These are phyloP conservation scores for Colletotrichum simmondsii DNA, from an alignment of 2,329 filamentous ascomycete species.

Conservation along the genomic window DNA sequence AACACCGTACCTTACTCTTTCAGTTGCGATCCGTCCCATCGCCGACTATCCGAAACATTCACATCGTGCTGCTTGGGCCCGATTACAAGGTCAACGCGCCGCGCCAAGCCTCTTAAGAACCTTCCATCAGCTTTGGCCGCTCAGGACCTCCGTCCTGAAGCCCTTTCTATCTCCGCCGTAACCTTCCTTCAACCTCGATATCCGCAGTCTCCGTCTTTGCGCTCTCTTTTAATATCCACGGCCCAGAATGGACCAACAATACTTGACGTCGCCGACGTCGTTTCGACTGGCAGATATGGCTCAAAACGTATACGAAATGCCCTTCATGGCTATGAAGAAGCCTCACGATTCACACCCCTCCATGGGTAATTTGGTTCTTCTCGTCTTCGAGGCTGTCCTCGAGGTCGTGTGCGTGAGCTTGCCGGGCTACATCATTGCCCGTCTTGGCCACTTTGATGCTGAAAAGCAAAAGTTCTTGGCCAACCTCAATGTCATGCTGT, in stretches of 20 bases:
- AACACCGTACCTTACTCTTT: not conserved
- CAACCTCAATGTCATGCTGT: conserved; percentile 95
- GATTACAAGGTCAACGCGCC: conserved; percentile 21
- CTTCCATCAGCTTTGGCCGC: conserved; percentile 13
- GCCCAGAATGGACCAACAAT: conserved; percentile 38
- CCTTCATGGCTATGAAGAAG: conserved; percentile 52
- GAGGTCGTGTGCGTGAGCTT: conserved; percentile 96
- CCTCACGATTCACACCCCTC: conserved; percentile 70
- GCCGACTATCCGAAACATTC: conserved; percentile 20
- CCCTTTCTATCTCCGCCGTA: not conserved
- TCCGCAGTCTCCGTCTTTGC: not conserved
- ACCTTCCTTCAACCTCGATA: not conserved
- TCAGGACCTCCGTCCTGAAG: not conserved
- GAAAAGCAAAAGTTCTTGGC: conserved; percentile 97
- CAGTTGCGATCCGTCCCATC: conserved; percentile 16
- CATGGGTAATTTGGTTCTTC: conserved; percentile 75
- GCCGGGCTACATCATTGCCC: conserved; percentile 92
- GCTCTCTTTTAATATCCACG: conserved; percentile 41
- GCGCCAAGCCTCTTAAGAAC: conserved; percentile 29
- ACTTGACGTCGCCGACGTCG: conserved; percentile 55
- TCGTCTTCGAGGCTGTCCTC: conserved; percentile 94
- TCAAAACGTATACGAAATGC: conserved; percentile 52
- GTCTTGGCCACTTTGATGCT: conserved; percentile 91
- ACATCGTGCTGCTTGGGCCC: conserved; percentile 18
- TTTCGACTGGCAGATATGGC: conserved; percentile 54